Evolutionary conservation across 352 stramenopile genomes (phyloP).

Genomic region (Phytopythium helicoides): DNA sequence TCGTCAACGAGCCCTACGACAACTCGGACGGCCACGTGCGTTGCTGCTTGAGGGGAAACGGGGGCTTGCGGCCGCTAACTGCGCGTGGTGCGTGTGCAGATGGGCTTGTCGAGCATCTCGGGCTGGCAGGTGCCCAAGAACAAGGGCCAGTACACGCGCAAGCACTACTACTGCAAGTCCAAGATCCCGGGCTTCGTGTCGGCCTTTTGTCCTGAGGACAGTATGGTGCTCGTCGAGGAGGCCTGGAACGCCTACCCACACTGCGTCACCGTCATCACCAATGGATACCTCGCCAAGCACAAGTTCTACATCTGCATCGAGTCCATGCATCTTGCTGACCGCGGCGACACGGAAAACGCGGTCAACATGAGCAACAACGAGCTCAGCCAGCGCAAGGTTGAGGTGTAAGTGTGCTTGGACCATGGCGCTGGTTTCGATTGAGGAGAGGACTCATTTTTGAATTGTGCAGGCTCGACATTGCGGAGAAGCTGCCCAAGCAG

Average conservation of each 20-base stretch:
- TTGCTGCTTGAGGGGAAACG: background rate
- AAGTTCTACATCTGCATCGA: conserved; percentile 89
- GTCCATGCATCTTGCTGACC: conserved; percentile 66
- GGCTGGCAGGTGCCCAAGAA: conserved; percentile 67
- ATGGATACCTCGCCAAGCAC: conserved; percentile 81
- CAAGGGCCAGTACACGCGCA: conserved; percentile 87
- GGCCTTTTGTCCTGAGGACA: conserved; percentile 78
- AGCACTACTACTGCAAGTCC: conserved; percentile 88
- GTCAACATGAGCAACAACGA: conserved; percentile 65
- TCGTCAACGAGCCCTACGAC: conserved; percentile 87
- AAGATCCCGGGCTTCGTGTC: conserved; percentile 82
- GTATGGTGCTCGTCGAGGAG: conserved; percentile 85
- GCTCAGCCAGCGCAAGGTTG: conserved; percentile 69
- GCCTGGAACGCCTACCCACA: conserved; percentile 88
- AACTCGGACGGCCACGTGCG: conserved; percentile 74
- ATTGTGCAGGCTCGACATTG: conserved; percentile 63
- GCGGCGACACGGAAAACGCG: conserved; percentile 62
- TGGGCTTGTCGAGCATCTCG: conserved; percentile 75
- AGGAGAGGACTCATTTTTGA: background rate
- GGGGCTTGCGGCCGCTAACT: background rate
- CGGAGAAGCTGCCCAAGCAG: conserved; percentile 72
- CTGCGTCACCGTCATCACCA: conserved; percentile 84
- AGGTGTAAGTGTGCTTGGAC: conserved; percentile 43
- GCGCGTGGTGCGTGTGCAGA: conserved; percentile 26
- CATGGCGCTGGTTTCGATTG: background rate